Conservation (phyloP, 1,284 basidiomycete species). For the Sanghuangporus weigelae region DNA sequence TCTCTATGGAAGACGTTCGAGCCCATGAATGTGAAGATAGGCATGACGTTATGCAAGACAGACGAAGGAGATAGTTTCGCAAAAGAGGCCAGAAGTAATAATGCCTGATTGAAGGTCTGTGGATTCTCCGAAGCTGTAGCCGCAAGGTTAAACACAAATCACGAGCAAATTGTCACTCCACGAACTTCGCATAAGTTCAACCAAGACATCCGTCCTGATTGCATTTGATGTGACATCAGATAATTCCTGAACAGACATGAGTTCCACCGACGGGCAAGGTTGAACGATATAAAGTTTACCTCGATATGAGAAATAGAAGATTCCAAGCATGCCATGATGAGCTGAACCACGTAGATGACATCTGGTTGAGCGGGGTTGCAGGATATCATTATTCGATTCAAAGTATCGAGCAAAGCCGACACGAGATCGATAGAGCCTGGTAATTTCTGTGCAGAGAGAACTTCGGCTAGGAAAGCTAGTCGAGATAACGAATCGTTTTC, state of each 20-base stretch:
- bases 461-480: constrained; percentile 65
- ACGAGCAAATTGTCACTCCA: constrained; percentile 4
- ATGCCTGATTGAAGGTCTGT: constrained; percentile 90
- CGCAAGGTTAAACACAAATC: constrained; percentile 11
- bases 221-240: constrained; percentile 45
- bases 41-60: constrained; percentile 94
- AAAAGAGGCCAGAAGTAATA: constrained; percentile 85
- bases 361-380: constrained; percentile 48
- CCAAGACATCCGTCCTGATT: constrained; percentile 73
- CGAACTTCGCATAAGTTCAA: constrained; percentile 81
- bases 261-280: constrained; percentile 10
- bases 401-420: constrained; percentile 67
- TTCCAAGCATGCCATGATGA: constrained; percentile 79
- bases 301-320: constrained; percentile 59
- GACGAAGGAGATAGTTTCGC: constrained; percentile 85
- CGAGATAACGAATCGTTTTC: constrained; percentile 34
- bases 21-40: constrained; percentile 99
- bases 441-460: constrained; percentile 58
- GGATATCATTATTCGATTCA: constrained; percentile 62
- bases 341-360: constrained; percentile 78
- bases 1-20: constrained; percentile 95
- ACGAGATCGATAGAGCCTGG: constrained; percentile 70
- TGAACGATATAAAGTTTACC: constrained; percentile 29
- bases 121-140: constrained; percentile 78
- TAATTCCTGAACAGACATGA: constrained; percentile 30